phyloP scores from a whole-genome alignment of 371 early-diverging fungal genomes.

The Mycotypha africana region DNA sequence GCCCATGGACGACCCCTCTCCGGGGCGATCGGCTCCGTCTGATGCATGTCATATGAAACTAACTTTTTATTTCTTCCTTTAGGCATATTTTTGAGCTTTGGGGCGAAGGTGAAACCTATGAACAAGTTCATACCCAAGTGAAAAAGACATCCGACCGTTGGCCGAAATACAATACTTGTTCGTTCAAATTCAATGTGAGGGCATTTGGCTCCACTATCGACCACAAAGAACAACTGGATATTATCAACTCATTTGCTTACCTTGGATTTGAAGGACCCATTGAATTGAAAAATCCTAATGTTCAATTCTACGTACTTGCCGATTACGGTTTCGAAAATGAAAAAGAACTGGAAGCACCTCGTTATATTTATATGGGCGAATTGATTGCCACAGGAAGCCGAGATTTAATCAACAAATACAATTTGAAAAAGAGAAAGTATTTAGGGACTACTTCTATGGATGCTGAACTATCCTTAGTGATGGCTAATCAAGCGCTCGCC shows the following conservation, averaged over 20 bases:
- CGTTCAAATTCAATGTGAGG: constrained; percentile 82
- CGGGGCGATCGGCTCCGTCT: no score
- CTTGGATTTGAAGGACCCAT: constrained; percentile 44
- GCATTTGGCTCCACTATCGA: constrained; percentile 71
- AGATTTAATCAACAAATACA: constrained; percentile 68
- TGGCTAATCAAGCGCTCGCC: constrained; percentile 91
- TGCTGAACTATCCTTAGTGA: constrained; percentile 91
- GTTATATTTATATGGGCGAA: constrained; percentile 69
- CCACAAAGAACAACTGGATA: constrained; percentile 62
- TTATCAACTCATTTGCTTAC: constrained; percentile 60
- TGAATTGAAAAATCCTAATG: constrained; percentile 79
- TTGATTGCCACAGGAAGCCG: constrained; percentile 68
- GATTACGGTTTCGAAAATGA: constrained; percentile 60
- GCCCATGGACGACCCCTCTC: no score
- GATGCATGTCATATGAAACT: not conserved
- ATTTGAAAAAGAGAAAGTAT: constrained; percentile 91
- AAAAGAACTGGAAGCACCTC: constrained; percentile 31
- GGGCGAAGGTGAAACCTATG: constrained; percentile 64
- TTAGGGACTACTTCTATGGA: constrained; percentile 97
- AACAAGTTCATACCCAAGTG: constrained; percentile 55
- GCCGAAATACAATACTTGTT: constrained; percentile 50
- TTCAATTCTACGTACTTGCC: constrained; percentile 70
- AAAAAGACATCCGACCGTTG: constrained; percentile 55
- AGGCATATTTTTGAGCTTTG: constrained; percentile 78
- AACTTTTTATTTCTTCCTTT: not conserved